Evolutionary conservation across 257 asterid species (phyloP), one percentile per base, ranked within the genome.

Genomic region (Solanum commersonii): DNA sequence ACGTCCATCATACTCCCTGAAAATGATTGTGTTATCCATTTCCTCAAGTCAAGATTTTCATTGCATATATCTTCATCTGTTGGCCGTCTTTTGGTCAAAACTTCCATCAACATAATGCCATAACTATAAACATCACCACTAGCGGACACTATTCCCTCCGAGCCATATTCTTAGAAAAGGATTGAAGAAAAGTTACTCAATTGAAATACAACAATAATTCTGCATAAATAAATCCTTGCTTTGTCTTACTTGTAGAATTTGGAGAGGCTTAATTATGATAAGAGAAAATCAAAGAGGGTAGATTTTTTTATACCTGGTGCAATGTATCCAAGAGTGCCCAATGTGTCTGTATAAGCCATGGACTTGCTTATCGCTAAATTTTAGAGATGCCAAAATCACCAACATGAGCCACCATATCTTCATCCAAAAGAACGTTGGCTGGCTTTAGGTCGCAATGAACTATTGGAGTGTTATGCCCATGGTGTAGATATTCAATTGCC

Each of bases 361-460:
- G 78, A 35, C 29, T 82, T 78, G 23, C 78, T 87, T 56, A 65
- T 81, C 0, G 34, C 88, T 20, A 46, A 10, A 92, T 87, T 84
- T 90, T 92, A 0, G 94, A 78, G 67, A 92, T 92, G 8, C 94
- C 94, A 25, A 92, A 92, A 86, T 89, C 84, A 86, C 88, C 90
- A 88, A 73, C 82, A 35, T 35, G 82, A 14, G 38, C 23, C 76
- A 29, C 12, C 76, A 70, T 84, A 11, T 90, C 93, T n/a, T 68
- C 82, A 83, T 92, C 93, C 20, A 90, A 84, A 6, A 92, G 88
- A 70, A 90, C 87, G 44, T 89, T 90, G 22, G 73, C 85, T 4
- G 91, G 93, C 87, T 90, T 91, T 6, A 91, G 84, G 74, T 91
- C 92, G 9, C 93, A 91, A 70, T 90, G 93, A 23, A 92, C 91